Conservation (phyloP, 768 basidiomycete genomes). For the Auriscalpium vulgare region DNA sequence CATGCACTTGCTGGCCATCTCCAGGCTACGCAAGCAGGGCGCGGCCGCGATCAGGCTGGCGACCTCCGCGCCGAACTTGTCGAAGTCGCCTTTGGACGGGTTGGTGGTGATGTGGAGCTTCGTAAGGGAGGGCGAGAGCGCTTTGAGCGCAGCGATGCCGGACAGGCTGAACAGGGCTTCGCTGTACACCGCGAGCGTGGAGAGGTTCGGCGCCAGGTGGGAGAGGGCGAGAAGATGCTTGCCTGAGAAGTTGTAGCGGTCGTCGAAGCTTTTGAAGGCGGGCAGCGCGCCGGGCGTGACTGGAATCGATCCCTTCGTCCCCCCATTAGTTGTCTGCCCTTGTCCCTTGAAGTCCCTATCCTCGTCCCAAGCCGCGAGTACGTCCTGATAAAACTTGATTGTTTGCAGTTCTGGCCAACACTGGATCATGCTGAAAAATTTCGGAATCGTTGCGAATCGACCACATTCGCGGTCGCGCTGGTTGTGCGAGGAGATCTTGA, state of each 20-base stretch:
- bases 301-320: not conserved
- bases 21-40: not conserved
- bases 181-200: not conserved
- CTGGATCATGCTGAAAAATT: not conserved
- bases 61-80: not conserved
- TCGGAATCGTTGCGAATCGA: not conserved
- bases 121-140: not conserved
- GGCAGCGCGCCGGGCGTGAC: not conserved
- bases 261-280: not conserved
- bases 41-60: not conserved
- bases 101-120: not conserved
- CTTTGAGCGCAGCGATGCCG: not conserved
- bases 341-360: no score
- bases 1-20: not conserved
- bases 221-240: not conserved
- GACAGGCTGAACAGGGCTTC: not conserved
- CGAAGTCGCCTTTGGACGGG: not conserved
- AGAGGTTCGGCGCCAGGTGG: not conserved
- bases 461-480: not conserved
- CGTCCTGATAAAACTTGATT: not conserved
- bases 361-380: not conserved
- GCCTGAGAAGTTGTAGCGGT: not conserved
- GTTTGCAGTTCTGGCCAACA: not conserved
- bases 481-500: not conserved
- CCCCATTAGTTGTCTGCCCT: not conserved